These are phyloP conservation scores for Cystoisospora suis DNA, from an alignment of 169 alveolate species.

Conservation along the genomic window DNA sequence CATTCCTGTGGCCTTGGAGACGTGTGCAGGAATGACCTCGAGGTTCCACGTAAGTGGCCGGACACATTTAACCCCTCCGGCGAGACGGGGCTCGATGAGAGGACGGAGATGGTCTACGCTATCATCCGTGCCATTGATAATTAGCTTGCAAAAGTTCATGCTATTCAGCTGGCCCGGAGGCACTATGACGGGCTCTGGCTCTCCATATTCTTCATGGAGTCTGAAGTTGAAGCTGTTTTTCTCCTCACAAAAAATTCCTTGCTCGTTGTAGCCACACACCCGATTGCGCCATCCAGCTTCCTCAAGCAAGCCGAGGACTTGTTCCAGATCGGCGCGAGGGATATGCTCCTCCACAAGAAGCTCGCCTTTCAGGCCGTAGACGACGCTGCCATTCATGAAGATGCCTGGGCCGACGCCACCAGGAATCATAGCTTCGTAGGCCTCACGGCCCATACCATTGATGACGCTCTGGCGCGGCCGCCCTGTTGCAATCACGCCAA, in stretches of 20 bases:
- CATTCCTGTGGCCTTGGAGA: conserved; percentile 78
- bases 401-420: conserved; percentile 69
- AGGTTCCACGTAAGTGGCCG: conserved; percentile 72
- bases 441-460: conserved; percentile 16
- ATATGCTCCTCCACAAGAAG: conserved; percentile 53
- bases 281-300: conserved; percentile 51
- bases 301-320: conserved; percentile 58
- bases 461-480: conserved; percentile 47
- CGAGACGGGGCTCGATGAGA: conserved; percentile 65
- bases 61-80: conserved; percentile 68
- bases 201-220: conserved; percentile 42
- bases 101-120: conserved; percentile 64
- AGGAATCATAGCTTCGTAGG: conserved; percentile 37
- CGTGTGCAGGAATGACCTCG: conserved; percentile 72
- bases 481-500: conserved; percentile 55
- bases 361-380: conserved; percentile 67
- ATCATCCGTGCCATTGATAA: conserved; percentile 66
- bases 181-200: conserved; percentile 51
- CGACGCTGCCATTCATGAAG: conserved; percentile 71
- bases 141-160: conserved; percentile 60
- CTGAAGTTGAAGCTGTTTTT: conserved; percentile 61
- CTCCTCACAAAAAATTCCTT: conserved; percentile 55
- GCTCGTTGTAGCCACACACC: conserved; percentile 63
- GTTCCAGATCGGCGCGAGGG: conserved; percentile 48
- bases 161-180: not conserved